phyloP scores from a whole-genome alignment of 176 grass and related monocot genomes.

The Oryza nivara region DNA sequence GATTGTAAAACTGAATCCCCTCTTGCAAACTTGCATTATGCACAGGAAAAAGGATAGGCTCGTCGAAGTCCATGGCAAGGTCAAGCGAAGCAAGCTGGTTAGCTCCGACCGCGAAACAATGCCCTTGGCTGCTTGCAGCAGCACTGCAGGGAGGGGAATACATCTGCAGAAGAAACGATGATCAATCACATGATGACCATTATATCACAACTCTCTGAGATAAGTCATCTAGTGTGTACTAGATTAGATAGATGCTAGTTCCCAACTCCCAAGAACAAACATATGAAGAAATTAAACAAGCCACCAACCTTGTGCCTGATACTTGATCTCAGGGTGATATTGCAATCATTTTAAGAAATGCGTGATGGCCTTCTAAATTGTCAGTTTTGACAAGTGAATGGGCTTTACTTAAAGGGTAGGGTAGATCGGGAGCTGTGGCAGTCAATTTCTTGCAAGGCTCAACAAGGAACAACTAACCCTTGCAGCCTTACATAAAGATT shows the following conservation, averaged over 20 bases:
- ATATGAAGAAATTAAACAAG: constrained; percentile 26
- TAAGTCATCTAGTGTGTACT: neutral
- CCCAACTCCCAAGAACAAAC: constrained; percentile 32
- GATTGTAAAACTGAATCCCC: constrained; percentile 36
- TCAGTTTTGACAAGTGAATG: constrained; percentile 52
- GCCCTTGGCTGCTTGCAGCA: constrained; percentile 47
- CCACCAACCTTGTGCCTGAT: constrained; percentile 39
- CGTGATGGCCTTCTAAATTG: constrained; percentile 38
- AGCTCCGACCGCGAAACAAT: constrained; percentile 50
- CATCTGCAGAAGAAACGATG: constrained; percentile 54
- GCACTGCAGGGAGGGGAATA: constrained; percentile 43
- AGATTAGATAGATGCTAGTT: constrained; percentile 19
- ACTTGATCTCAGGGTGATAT: constrained; percentile 37
- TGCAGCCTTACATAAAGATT: constrained; percentile 84
- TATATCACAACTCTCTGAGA: constrained; percentile 15
- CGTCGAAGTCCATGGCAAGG: constrained; percentile 76
- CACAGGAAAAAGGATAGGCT: constrained; percentile 48
- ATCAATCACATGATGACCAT: constrained; percentile 13
- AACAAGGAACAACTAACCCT: constrained; percentile 79
- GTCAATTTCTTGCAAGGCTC: constrained; percentile 86
- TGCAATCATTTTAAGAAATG: constrained; percentile 46
- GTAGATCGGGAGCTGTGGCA: constrained; percentile 56
- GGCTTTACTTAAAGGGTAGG: constrained; percentile 69
- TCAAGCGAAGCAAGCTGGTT: constrained; percentile 57
- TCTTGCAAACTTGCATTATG: constrained; percentile 53